Evolutionary conservation across 2,329 filamentous ascomycete genomes (phyloP).

Genomic region (Neoarthrinium moseri): DNA sequence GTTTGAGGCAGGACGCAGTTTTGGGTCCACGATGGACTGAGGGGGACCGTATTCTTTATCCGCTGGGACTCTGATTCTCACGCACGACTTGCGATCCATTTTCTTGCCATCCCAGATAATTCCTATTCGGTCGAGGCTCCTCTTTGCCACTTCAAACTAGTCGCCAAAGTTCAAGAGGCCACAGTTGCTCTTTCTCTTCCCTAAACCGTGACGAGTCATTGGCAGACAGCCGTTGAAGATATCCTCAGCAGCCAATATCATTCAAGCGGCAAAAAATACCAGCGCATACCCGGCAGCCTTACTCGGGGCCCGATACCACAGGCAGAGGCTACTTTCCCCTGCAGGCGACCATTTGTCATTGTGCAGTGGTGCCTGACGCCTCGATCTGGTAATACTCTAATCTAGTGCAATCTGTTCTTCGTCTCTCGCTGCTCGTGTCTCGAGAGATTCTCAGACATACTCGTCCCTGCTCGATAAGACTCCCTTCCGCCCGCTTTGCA

Average conservation of each 20-base stretch:
- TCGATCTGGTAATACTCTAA: background rate
- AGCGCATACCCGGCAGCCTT: background rate
- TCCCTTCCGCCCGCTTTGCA: no score
- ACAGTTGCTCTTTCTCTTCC: constrained; percentile 19
- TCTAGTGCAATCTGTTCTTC: background rate
- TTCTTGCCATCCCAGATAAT: background rate
- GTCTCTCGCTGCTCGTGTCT: background rate
- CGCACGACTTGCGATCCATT: background rate
- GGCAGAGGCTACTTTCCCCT: background rate
- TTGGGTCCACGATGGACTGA: background rate
- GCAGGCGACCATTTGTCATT: background rate
- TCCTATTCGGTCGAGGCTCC: constrained; percentile 6
- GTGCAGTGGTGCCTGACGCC: background rate
- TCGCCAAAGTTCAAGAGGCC: constrained; percentile 16
- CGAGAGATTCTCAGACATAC: no score
- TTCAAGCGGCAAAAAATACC: background rate
- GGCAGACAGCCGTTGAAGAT: no score
- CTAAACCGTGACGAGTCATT: no score
- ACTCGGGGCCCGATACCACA: background rate
- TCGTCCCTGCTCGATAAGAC: no score
- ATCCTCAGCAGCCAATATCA: background rate
- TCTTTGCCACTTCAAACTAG: constrained; percentile 6
- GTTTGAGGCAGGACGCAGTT: background rate
- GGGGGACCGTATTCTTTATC: background rate
- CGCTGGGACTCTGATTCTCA: no score